Evolutionary conservation across 495 filamentous ascomycete genomes (phyloP), one percentile per base, ranked within the genome.

Genomic region (Lasiosphaeris hirsuta): DNA sequence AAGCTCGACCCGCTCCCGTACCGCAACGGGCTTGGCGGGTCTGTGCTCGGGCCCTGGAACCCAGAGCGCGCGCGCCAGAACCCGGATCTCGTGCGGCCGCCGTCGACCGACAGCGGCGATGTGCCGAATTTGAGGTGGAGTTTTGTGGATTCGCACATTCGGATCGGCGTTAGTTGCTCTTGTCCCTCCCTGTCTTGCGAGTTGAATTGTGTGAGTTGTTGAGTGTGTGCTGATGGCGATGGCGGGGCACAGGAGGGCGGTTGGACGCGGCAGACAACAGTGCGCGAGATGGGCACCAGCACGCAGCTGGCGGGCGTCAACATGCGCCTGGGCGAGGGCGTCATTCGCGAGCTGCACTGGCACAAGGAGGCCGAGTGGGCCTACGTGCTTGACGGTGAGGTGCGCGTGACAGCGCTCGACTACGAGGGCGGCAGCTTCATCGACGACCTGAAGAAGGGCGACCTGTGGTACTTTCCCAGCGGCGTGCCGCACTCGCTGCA

Each of bases 391-490:
- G 77, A 81, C 44, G 84, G 84, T 48, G 63, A 71, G 49, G 81
- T 85, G 40, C 79, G 82, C 14, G 76, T 87, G 19, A 86, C 84
- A 4, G 86, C 82, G 4, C 72, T 90, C 7, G 86, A 90, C 70
- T 77, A 82, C 48, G 83, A 88, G 51, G 86, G 86, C 7, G 85
- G 80, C 19, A 84, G 78, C 62, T 88, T 87, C 63, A 81, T 87
- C 52, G 86, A 88, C 57, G 86, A 88, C 63, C 72, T 88, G n/a
- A 74, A 81, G 55, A 81, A 81, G 54, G 86, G 86, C 11, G 86
- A 90, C 65, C 71, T 89, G 2, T 90, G 86, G 86, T 90, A 88
- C 63, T 90, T 88, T 70, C 86, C 86, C n/a, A 78, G 80, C 23
- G 86, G 86, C 10, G 79, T 86, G 40, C 86, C 86, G 2, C 86